Conservation (phyloP, 352 stramenopile genomes). For the Phytopythium kandeliae region DNA sequence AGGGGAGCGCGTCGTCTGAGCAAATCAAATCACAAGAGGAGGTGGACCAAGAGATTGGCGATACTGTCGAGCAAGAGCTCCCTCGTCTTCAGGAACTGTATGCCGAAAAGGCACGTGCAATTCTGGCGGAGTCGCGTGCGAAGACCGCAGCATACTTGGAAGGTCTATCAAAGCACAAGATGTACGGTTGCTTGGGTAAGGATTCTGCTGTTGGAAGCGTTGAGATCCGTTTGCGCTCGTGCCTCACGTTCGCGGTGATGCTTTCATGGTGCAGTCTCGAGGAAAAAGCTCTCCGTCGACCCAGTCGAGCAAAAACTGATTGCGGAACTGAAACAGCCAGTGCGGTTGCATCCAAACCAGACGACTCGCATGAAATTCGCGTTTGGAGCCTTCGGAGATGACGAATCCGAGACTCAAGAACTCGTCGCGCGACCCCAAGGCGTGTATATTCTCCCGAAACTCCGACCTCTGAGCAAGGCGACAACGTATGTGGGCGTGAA, state of each 20-base stretch:
- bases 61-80: constrained; percentile 34
- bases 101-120: constrained; percentile 34
- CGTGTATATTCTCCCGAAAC: constrained; percentile 26
- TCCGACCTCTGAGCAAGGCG: constrained; percentile 56
- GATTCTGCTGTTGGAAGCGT: background rate
- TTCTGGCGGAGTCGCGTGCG: constrained; percentile 34
- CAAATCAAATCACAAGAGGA: constrained; percentile 26
- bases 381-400: constrained; percentile 16
- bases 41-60: constrained; percentile 37
- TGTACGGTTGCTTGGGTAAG: constrained; percentile 8
- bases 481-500: constrained; percentile 67
- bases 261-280: constrained; percentile 3
- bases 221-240: background rate
- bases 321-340: constrained; percentile 35
- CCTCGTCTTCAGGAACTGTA: constrained; percentile 48
- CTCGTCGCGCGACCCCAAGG: constrained; percentile 14
- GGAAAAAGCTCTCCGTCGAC: constrained; percentile 13
- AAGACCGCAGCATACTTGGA: constrained; percentile 25
- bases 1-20: constrained; percentile 3
- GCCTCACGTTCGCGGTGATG: background rate
- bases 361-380: constrained; percentile 27
- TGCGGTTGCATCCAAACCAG: constrained; percentile 15
- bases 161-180: constrained; percentile 12
- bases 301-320: constrained; percentile 28
- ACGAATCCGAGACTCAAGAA: constrained; percentile 17